phyloP scores from a whole-genome alignment of 2,329 filamentous ascomycete genomes.

The Monilinia aucupariae region DNA sequence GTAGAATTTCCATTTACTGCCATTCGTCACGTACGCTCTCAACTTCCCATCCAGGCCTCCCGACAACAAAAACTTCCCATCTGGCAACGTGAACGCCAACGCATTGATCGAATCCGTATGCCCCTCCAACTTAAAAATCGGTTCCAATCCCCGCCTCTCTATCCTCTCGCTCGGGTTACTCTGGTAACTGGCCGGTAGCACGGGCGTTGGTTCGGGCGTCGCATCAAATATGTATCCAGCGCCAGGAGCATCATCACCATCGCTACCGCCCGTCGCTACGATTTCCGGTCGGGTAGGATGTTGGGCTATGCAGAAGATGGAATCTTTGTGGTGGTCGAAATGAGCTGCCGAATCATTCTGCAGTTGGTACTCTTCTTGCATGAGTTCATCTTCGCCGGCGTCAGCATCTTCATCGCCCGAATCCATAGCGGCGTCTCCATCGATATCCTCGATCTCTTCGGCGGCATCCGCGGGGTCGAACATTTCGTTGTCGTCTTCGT shows the following conservation, averaged over 20 bases:
- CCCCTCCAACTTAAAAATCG: conserved; percentile 73
- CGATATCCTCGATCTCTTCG: conserved; percentile 61
- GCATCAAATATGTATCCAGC: conserved; percentile 82
- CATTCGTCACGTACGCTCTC: conserved; percentile 51
- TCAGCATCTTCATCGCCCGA: conserved; percentile 59
- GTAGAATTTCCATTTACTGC: conserved; percentile 58
- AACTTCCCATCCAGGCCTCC: conserved; percentile 83
- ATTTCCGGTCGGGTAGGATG: conserved; percentile 75
- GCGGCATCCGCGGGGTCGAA: conserved; percentile 71
- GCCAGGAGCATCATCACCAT: conserved; percentile 57
- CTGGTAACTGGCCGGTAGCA: conserved; percentile 73
- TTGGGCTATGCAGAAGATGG: conserved; percentile 90
- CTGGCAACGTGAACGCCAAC: conserved; percentile 75
- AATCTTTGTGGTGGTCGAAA: conserved; percentile 86
- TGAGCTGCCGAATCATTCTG: conserved; percentile 91
- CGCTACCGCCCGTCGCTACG: conserved; percentile 77
- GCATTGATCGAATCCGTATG: conserved; percentile 90
- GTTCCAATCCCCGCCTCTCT: conserved; percentile 54
- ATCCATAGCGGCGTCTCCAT: conserved; percentile 76
- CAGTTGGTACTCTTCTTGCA: conserved; percentile 69
- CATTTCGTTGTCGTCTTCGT: conserved; percentile 57
- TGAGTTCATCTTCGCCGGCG: conserved; percentile 48
- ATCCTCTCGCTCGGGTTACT: conserved; percentile 55
- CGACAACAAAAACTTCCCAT: conserved; percentile 78
- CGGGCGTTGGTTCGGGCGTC: conserved; percentile 56